Evolutionary conservation across 139 green algal genomes (phyloP), one percentile per base, ranked within the genome.

Genomic region (Volvox reticuliferus): DNA sequence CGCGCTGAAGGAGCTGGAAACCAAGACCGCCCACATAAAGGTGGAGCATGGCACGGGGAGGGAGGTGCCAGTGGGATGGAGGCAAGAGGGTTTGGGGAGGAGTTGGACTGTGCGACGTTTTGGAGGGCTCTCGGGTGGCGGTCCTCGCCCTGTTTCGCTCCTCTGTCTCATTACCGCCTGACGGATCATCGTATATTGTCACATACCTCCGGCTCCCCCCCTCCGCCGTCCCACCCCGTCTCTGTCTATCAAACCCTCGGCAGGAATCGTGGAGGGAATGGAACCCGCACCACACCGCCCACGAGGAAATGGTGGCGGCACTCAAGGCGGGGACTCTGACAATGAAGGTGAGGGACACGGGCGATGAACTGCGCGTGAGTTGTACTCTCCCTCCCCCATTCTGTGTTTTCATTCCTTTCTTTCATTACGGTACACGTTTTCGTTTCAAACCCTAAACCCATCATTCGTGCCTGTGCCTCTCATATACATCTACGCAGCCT

Each of bases 231-330:
- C 44, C 9, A 1, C 50, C 79, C 50, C 26, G 5, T 62, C 36
- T 1, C 63, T 24, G 35, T 1, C 82, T 9, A 5, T 55, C 44
- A 55, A 55, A 5, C 44, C 3, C 16, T 18, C n/a, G n/a, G n/a
- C 84, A 89, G 85, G 94, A 93, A 1, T 55, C 36, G 3, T 97
- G 95, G 95, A 79, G 77, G 1, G 87, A 84, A 9, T 96, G 95
- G 95, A 96, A 96, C 73, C 86, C 86, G 22, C 93, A 96, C 87
- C 81, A 93, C 2, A 75, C 55, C 28, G 95, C 93, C 21, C 80
- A 88, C 1, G 79, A 92, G 76, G 24, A 94, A 67, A 75, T 95
- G 78, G 62, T 94, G 89, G 80, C 84, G 32, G 28, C 73, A 14
- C 24, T 95, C 26, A 36, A 50, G 36, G 78, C 87, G 28, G 92